A percentile compares a stretch with the other conserved stretches of the same genome.
phyloP scores from a whole-genome alignment of 2,329 filamentous ascomycete species.

The Curvularia sp. region DNA sequence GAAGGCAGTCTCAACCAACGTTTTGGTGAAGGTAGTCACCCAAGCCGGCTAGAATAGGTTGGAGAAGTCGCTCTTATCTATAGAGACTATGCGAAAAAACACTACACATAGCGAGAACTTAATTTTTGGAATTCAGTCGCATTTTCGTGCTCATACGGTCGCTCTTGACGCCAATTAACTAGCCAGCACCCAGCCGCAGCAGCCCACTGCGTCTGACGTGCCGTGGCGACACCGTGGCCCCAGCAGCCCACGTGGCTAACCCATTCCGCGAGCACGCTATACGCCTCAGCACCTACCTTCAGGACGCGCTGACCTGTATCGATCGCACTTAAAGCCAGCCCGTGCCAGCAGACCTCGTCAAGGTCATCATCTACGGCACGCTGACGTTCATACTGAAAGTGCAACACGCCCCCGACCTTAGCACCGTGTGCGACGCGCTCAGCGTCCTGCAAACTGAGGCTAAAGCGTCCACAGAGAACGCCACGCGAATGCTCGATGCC shows the following conservation, averaged over 20 bases:
- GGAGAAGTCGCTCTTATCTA: too few relatives aligned
- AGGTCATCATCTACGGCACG: slow-evolving; percentile 12
- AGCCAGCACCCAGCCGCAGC: slow-evolving; percentile 18
- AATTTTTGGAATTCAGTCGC: slow-evolving; percentile 15
- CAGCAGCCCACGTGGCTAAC: slow-evolving; percentile 11
- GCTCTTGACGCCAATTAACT: slow-evolving; percentile 12
- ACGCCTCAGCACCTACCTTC: slow-evolving; percentile 29
- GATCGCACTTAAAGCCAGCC: slow-evolving; percentile 23
- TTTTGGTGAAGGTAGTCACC: too few relatives aligned
- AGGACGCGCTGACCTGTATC: slow-evolving; percentile 21
- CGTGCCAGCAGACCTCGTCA: slow-evolving; percentile 18
- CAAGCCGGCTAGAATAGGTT: too few relatives aligned
- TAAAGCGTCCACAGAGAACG: slow-evolving; percentile 16
- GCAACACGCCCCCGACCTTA: slow-evolving; percentile 25
- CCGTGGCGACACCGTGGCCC: slow-evolving; percentile 17
- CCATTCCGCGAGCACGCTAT: slow-evolving; percentile 24
- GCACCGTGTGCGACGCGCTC: too few relatives aligned
- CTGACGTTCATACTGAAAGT: slow-evolving; percentile 27
- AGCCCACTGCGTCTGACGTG: slow-evolving; percentile 14
- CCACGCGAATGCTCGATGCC: slow-evolving; percentile 14
- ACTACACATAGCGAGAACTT: background rate
- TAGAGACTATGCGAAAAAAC: too few relatives aligned
- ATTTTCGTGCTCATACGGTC: slow-evolving; percentile 15
- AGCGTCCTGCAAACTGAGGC: slow-evolving; percentile 11
- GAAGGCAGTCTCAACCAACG: too few relatives aligned